phyloP scores from a whole-genome alignment of 352 stramenopile genomes.

The Globisporangium okanoganense region DNA sequence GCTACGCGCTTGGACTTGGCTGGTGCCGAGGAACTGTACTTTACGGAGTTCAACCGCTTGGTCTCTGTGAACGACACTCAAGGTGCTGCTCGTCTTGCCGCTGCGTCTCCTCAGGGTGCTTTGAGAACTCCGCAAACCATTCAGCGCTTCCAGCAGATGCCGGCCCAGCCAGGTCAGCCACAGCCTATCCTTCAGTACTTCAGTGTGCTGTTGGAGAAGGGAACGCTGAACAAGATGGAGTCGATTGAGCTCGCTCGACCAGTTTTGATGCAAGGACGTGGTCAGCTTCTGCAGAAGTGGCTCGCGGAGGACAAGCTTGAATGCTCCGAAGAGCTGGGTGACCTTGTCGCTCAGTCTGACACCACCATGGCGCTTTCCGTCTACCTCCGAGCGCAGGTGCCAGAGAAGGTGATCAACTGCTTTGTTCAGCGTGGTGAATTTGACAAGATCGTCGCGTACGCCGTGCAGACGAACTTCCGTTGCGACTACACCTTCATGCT shows the following conservation, averaged over 20 bases:
- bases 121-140: slow-evolving; percentile 98
- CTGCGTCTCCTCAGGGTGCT: slow-evolving; percentile 87
- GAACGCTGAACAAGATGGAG: slow-evolving; percentile 99
- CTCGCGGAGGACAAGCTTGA: slow-evolving; percentile 99
- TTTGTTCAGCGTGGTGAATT: slow-evolving; percentile 99
- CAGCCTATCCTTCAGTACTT: slow-evolving; percentile 99
- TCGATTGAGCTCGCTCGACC: slow-evolving; percentile 98
- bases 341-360: slow-evolving; percentile 95
- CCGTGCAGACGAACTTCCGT: slow-evolving; percentile 95
- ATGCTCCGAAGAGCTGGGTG: slow-evolving; percentile 96
- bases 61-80: slow-evolving; percentile 82
- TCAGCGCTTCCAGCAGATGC: slow-evolving; percentile 98
- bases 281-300: slow-evolving; percentile 99
- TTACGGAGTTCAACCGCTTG: slow-evolving; percentile 97
- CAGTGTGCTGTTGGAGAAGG: slow-evolving; percentile 97
- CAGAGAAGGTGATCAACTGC: slow-evolving; percentile 99
- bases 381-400: slow-evolving; percentile 96
- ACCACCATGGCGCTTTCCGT: slow-evolving; percentile 98
- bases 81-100: slow-evolving; percentile 83
- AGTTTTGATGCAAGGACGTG: slow-evolving; percentile 96
- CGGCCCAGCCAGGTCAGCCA: slow-evolving; percentile 93
- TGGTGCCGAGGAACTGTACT: slow-evolving; percentile 98
- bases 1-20: slow-evolving; percentile 96
- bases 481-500: slow-evolving; percentile 99
- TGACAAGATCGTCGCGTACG: slow-evolving; percentile 98